phyloP scores from a whole-genome alignment of 2,329 filamentous ascomycete species.

The Rhinocladiella similis region DNA sequence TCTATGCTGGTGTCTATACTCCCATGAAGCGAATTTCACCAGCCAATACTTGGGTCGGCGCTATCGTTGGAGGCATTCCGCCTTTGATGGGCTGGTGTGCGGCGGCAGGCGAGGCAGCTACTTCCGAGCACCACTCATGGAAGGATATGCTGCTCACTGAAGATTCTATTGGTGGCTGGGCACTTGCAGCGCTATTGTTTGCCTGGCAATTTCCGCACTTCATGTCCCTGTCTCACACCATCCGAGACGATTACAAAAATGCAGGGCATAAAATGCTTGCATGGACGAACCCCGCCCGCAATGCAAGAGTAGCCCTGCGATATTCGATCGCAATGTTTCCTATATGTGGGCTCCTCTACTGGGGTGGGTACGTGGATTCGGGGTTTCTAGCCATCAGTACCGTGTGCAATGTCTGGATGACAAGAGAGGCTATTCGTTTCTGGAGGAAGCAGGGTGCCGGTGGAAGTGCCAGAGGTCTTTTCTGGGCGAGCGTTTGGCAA shows the following conservation, averaged over 20 bases:
- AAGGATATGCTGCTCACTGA: conserved; percentile 73
- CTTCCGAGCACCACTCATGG: conserved; percentile 69
- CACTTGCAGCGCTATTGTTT: conserved; percentile 80
- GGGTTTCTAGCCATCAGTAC: conserved; percentile 79
- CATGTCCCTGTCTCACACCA: conserved; percentile 86
- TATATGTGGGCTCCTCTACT: conserved; percentile 78
- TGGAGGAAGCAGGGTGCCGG: conserved; percentile 75
- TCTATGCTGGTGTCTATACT: conserved; percentile 93
- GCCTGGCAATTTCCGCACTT: conserved; percentile 99
- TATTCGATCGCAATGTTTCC: conserved; percentile 87
- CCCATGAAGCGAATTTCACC: conserved; percentile 84
- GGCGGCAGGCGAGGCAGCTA: conserved; percentile 83
- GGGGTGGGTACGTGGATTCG: conserved; percentile 78
- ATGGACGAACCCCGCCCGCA: conserved; percentile 83
- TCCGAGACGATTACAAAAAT: conserved; percentile 81
- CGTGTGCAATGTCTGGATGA: conserved; percentile 83
- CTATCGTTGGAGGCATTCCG: conserved; percentile 87
- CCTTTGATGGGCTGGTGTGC: conserved; percentile 98
- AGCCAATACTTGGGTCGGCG: conserved; percentile 93
- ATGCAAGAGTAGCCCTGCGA: conserved; percentile 80
- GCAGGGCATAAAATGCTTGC: conserved; percentile 71
- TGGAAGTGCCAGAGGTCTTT: conserved; percentile 79
- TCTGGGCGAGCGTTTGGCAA: conserved; percentile 99
- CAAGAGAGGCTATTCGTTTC: conserved; percentile 75
- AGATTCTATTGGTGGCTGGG: conserved; percentile 76